phyloP scores from a whole-genome alignment of 2,329 filamentous ascomycete species.

The Parasarocladium wereldwijsianum region DNA sequence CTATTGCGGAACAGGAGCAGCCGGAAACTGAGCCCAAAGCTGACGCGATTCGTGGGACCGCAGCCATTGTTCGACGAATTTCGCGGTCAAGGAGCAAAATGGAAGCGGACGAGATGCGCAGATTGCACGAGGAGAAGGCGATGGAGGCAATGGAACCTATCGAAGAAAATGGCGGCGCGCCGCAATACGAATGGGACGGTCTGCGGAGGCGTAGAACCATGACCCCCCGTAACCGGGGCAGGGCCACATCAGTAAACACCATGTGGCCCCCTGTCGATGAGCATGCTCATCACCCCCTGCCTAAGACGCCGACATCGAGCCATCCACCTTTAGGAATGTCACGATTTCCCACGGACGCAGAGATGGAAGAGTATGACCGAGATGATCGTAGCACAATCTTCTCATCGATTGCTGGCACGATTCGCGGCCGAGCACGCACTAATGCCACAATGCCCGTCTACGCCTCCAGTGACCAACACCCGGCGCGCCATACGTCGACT shows the following conservation, averaged over 20 bases:
- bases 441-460: slow-evolving; percentile 16
- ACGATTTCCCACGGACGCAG: slow-evolving; percentile 56
- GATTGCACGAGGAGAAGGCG: slow-evolving; percentile 65
- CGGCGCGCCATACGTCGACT: too few species aligned
- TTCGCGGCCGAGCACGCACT: slow-evolving; percentile 21
- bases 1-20: slow-evolving; percentile 87
- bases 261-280: slow-evolving; percentile 13
- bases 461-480: slow-evolving; percentile 21
- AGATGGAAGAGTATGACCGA: slow-evolving; percentile 32
- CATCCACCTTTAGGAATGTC: slow-evolving; percentile 84
- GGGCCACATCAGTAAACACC: slow-evolving; percentile 10
- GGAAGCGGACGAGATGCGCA: slow-evolving; percentile 65
- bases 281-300: slow-evolving; percentile 3
- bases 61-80: slow-evolving; percentile 72
- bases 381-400: slow-evolving; percentile 32
- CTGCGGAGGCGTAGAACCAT: slow-evolving; percentile 58
- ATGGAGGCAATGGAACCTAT: slow-evolving; percentile 59
- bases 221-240: slow-evolving; percentile 10
- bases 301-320: slow-evolving; percentile 9
- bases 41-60: slow-evolving; percentile 84
- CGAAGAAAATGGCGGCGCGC: slow-evolving; percentile 54
- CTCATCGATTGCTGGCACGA: slow-evolving; percentile 42
- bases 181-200: slow-evolving; percentile 74
- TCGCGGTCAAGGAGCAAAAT: slow-evolving; percentile 62
- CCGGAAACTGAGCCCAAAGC: slow-evolving; percentile 94